These are phyloP conservation scores for Pinus tabuliformis DNA, from an alignment of 75 land plant genomes.

Conservation along the genomic window DNA sequence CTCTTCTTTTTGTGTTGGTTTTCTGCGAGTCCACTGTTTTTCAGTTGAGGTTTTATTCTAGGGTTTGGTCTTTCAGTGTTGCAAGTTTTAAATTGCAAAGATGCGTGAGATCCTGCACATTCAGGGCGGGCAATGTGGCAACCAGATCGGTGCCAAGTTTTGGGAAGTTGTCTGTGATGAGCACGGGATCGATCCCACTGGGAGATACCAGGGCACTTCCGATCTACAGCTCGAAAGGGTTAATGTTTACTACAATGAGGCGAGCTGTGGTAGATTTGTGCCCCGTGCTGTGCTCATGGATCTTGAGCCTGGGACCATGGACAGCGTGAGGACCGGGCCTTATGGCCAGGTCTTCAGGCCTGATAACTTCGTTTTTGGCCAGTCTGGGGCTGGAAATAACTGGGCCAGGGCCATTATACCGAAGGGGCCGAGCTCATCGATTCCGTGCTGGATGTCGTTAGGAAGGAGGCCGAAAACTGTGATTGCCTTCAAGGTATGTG, in stretches of 20 bases:
- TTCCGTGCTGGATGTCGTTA: conserved; percentile 31
- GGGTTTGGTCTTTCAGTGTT: too few species aligned
- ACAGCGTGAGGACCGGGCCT: conserved; percentile 25
- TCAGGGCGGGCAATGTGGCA: conserved; percentile 33
- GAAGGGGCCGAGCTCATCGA: conserved; percentile 56
- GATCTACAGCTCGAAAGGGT: conserved; percentile 17
- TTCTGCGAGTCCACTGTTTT: too few species aligned
- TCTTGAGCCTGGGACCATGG: conserved; percentile 23
- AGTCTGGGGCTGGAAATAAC: conserved; percentile 51
- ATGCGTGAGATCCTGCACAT: conserved; percentile 38
- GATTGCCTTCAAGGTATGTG: conserved; percentile 30
- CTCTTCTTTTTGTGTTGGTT: too few species aligned
- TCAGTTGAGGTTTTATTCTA: too few species aligned
- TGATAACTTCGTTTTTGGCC: conserved; percentile 47
- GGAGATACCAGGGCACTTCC: conserved; percentile 21
- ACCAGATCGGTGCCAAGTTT: conserved; percentile 35
- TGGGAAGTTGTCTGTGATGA: conserved; percentile 25
- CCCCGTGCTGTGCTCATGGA: conserved; percentile 27
- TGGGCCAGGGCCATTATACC: conserved; percentile 53
- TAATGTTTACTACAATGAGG: conserved; percentile 16
- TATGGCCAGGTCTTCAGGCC: conserved; percentile 36
- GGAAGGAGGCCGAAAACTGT: conserved; percentile 38
- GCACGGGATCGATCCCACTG: conserved; percentile 29
- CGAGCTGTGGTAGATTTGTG: conserved; percentile 22
- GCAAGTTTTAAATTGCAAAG: conserved; percentile 3